Percentiles rank a stretch among this genome's conserved stretches.
Evolutionary conservation across 2,329 filamentous ascomycete species (phyloP).

Genomic region (Epichloe sp.): DNA sequence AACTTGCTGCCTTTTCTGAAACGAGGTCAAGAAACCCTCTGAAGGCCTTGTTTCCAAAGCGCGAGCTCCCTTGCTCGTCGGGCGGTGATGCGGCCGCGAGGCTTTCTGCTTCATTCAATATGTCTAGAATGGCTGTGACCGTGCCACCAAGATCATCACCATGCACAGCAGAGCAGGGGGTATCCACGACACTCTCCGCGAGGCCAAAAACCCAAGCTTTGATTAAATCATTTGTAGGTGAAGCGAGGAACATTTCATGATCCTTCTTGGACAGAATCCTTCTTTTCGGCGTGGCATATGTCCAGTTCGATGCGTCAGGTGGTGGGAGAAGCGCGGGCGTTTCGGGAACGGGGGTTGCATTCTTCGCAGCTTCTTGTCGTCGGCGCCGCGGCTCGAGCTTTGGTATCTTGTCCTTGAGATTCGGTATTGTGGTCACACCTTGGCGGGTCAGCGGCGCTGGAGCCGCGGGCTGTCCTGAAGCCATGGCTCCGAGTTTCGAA

Average conservation of each 20-base stretch:
- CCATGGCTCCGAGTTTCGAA: conserved; percentile 10
- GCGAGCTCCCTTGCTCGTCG: conserved; percentile 72
- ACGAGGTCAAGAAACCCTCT: conserved; percentile 64
- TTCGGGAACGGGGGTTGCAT: conserved; percentile 49
- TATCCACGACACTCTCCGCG: conserved; percentile 65
- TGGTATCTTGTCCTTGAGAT: conserved; percentile 43
- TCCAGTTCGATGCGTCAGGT: conserved; percentile 44
- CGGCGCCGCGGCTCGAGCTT: conserved; percentile 54
- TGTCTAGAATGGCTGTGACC: conserved; percentile 49
- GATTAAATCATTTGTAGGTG: conserved; percentile 62
- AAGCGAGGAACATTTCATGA: conserved; percentile 68
- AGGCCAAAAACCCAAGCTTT: conserved; percentile 77
- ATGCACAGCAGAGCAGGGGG: conserved; percentile 47
- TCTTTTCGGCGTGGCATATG: conserved; percentile 55
- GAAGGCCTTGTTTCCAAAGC: conserved; percentile 93
- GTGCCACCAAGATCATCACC: conserved; percentile 45
- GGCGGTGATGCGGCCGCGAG: conserved; percentile 61
- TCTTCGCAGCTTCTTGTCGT: conserved; percentile 35
- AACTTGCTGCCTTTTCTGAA: conserved; percentile 38
- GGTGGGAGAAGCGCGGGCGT: conserved; percentile 63
- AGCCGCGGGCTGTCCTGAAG: conserved; percentile 9
- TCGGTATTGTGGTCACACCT: conserved; percentile 15
- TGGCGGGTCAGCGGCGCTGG: conserved; percentile 3
- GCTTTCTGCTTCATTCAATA: conserved; percentile 57
- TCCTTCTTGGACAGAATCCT: conserved; percentile 73